A percentile compares a stretch with the other conserved stretches of the same genome.
phyloP scores from a whole-genome alignment of 179 eudicot species.

The Drosera spatulata region DNA sequence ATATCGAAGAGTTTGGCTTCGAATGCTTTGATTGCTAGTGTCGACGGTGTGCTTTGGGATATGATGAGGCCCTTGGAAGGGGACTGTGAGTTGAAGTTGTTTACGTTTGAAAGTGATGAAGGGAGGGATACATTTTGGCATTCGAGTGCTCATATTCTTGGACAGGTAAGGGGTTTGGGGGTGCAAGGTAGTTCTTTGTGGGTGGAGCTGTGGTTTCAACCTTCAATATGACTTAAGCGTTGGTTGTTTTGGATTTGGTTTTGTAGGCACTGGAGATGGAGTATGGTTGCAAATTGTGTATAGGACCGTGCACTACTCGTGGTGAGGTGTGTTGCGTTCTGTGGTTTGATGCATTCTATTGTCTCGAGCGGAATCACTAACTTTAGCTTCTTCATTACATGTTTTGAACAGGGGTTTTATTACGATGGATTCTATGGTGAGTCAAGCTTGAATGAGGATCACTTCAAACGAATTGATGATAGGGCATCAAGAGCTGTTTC shows the following conservation, averaged over 20 bases:
- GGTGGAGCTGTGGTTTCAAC: no score
- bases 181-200: no score
- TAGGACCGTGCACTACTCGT: conserved; percentile 94
- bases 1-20: conserved; percentile 83
- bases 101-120: conserved; percentile 68
- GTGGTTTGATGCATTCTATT: no score
- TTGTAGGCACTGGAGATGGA: no score
- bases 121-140: conserved; percentile 98
- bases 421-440: conserved; percentile 97
- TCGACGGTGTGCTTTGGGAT: conserved; percentile 77
- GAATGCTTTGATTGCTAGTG: conserved; percentile 69
- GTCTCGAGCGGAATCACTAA: not conserved
- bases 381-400: not conserved
- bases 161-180: conserved; percentile 34
- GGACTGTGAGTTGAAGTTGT: conserved; percentile 61
- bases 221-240: no score
- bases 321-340: conserved; percentile 60
- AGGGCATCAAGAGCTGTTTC: conserved; percentile 65
- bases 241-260: no score
- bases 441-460: conserved; percentile 79
- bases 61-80: conserved; percentile 82
- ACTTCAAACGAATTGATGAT: conserved; percentile 61
- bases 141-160: conserved; percentile 95
- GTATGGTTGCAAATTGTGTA: conserved; percentile 50
- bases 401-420: conserved; percentile 63